Evolutionary conservation across 768 basidiomycete species (phyloP).

Genomic region (Lactarius psammicola): DNA sequence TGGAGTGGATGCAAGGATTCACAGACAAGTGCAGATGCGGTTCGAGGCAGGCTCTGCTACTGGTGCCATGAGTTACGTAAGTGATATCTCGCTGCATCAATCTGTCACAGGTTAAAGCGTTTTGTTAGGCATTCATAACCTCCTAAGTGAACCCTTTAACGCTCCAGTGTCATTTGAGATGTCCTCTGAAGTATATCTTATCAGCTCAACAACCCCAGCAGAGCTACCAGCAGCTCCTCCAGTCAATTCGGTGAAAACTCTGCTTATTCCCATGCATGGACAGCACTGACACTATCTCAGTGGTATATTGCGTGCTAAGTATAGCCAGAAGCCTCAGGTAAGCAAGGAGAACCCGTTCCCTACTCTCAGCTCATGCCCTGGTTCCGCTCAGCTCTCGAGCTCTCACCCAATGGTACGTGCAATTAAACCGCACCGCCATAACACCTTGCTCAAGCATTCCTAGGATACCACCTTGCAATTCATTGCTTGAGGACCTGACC

Average conservation of each 20-base stretch:
- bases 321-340: constrained; percentile 65
- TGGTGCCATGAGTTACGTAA: constrained; percentile 79
- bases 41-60: constrained; percentile 69
- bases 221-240: constrained; percentile 63
- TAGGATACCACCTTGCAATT: constrained; percentile 38
- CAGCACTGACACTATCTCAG: constrained; percentile 34
- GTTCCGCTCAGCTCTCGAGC: constrained; percentile 48
- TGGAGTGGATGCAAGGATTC: constrained; percentile 85
- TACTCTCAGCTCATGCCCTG: background rate
- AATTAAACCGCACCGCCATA: background rate
- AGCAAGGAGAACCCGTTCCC: background rate
- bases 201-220: constrained; percentile 52
- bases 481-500: constrained; percentile 31
- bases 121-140: constrained; percentile 56
- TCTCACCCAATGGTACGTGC: constrained; percentile 65
- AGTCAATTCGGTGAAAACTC: constrained; percentile 48
- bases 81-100: constrained; percentile 32
- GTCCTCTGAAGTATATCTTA: constrained; percentile 5
- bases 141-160: constrained; percentile 45
- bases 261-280: background rate
- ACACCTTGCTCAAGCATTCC: background rate
- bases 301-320: constrained; percentile 55
- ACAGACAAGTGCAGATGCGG: constrained; percentile 79
- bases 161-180: background rate
- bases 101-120: background rate